Conservation (phyloP, 208 protist genomes). For the Trypanosoma brucei region DNA sequence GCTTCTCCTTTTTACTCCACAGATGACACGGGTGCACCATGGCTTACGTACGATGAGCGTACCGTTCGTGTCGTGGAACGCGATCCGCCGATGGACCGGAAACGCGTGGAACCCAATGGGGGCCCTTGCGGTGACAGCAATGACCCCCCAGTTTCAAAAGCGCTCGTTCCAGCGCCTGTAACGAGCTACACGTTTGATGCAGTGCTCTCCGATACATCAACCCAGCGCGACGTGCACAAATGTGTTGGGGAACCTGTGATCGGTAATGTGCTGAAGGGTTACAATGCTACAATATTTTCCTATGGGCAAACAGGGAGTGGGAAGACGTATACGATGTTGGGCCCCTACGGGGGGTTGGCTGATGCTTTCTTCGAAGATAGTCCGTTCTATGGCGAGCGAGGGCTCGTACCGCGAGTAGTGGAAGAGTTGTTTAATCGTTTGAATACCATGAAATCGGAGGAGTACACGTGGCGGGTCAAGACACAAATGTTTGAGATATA, state of each 20-base stretch:
- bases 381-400: constrained; percentile 20
- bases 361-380: constrained; percentile 11
- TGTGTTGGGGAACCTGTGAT: constrained; percentile 34
- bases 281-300: constrained; percentile 52
- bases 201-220: constrained; percentile 31
- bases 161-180: constrained; percentile 15
- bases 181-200: constrained; percentile 47
- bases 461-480: constrained; percentile 32
- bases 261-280: constrained; percentile 35
- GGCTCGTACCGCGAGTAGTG: constrained; percentile 49
- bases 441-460: constrained; percentile 13
- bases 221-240: constrained; percentile 44
- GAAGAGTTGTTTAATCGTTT: constrained; percentile 40
- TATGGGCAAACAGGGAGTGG: constrained; percentile 61
- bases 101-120: too few relatives aligned
- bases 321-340: constrained; percentile 67
- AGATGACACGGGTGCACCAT: constrained; percentile 1
- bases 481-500: constrained; percentile 64
- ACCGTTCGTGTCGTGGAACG: constrained; percentile 32
- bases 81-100: too few relatives aligned
- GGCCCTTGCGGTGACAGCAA: too few relatives aligned
- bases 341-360: constrained; percentile 29
- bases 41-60: constrained; percentile 29
- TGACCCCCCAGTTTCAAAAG: background rate
- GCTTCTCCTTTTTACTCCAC: constrained; percentile 7